Evolutionary conservation across 306 rosid species (phyloP).

Genomic region (Castanopsis chinensis): DNA sequence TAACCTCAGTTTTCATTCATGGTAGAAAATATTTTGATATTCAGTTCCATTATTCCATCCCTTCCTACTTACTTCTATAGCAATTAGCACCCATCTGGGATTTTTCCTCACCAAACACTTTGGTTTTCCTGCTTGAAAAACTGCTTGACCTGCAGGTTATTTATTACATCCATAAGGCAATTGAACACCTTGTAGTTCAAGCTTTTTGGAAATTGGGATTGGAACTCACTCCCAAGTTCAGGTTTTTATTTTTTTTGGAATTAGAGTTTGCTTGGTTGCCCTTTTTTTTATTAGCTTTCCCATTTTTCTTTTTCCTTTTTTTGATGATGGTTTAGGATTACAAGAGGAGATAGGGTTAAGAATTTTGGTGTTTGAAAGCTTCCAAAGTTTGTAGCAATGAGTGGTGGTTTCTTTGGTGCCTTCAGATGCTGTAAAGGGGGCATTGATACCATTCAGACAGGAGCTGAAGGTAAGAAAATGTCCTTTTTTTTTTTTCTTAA

Average conservation of each 20-base stretch:
- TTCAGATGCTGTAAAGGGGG: slow-evolving; percentile 46
- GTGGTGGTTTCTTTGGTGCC: slow-evolving; percentile 48
- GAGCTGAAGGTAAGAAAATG: slow-evolving; percentile 45
- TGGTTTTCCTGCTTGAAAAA: background rate
- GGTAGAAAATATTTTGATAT: background rate
- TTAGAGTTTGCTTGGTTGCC: slow-evolving; percentile 9
- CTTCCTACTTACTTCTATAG: background rate
- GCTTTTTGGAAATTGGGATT: background rate
- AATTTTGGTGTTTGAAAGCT: slow-evolving; percentile 21
- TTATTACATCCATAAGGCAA: background rate
- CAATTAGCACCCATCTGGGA: background rate
- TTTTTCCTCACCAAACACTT: background rate
- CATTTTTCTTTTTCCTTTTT: background rate
- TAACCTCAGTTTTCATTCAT: background rate
- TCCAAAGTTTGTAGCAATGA: slow-evolving; percentile 37
- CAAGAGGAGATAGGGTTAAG: slow-evolving; percentile 22
- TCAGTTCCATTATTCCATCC: background rate
- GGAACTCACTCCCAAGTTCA: background rate
- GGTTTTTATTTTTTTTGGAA: background rate
- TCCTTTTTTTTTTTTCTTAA: too few relatives aligned
- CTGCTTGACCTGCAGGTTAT: background rate
- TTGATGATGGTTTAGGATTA: slow-evolving; percentile 17
- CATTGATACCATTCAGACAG: slow-evolving; percentile 20
- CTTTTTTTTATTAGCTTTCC: background rate
- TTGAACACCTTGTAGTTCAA: background rate